A percentile compares a stretch with the other conserved stretches of the same genome.
phyloP scores from a whole-genome alignment of 306 rosid genomes.

The Hippophae rhamnoides region DNA sequence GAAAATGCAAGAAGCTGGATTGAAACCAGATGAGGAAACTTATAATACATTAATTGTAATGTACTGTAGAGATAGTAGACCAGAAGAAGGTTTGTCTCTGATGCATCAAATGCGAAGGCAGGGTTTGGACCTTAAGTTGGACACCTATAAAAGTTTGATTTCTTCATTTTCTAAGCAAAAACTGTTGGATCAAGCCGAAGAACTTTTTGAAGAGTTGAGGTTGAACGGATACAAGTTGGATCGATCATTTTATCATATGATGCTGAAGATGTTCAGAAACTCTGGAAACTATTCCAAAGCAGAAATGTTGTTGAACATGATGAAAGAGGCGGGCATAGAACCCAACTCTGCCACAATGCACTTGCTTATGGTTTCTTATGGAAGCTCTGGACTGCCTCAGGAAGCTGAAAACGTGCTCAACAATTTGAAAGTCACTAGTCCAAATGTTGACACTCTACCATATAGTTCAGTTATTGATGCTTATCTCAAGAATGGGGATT shows the following conservation, averaged over 20 bases:
- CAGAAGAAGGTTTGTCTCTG: slow-evolving; percentile 76
- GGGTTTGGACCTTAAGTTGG: slow-evolving; percentile 64
- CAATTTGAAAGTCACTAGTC: slow-evolving; percentile 53
- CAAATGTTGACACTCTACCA: slow-evolving; percentile 61
- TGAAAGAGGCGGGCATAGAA: slow-evolving; percentile 83
- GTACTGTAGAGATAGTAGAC: slow-evolving; percentile 85
- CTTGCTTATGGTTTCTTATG: slow-evolving; percentile 83
- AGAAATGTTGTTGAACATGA: slow-evolving; percentile 54
- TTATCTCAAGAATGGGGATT: slow-evolving; percentile 65
- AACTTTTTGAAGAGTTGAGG: slow-evolving; percentile 82
- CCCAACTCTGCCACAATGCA: slow-evolving; percentile 91
- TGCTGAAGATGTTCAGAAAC: slow-evolving; percentile 83
- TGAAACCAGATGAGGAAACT: slow-evolving; percentile 70
- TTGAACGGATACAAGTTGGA: slow-evolving; percentile 53
- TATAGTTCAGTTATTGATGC: slow-evolving; percentile 83
- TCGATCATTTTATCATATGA: slow-evolving; percentile 81
- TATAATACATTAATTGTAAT: slow-evolving; percentile 62
- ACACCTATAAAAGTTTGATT: slow-evolving; percentile 84
- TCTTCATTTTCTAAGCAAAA: slow-evolving; percentile 73
- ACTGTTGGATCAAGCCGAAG: slow-evolving; percentile 65
- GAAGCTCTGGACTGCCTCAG: slow-evolving; percentile 75
- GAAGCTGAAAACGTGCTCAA: slow-evolving; percentile 86
- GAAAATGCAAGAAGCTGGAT: slow-evolving; percentile 52
- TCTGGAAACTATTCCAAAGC: slow-evolving; percentile 73
- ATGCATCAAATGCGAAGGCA: slow-evolving; percentile 74